phyloP scores from a whole-genome alignment of 1,284 basidiomycete genomes.

The Cryptococcus jaspeensis region DNA sequence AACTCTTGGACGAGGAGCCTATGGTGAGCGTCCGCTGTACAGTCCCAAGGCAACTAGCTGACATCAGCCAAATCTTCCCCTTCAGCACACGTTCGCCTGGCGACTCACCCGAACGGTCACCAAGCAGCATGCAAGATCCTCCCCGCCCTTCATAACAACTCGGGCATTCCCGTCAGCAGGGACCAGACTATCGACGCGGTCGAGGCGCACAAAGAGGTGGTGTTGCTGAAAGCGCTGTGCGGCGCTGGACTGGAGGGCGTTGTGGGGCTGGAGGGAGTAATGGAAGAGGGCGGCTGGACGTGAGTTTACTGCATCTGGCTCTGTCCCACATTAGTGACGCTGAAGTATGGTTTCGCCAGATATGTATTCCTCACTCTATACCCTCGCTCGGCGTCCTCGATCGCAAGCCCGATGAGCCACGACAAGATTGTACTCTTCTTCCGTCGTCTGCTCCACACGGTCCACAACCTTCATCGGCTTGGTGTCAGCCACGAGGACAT shows the following conservation, averaged over 20 bases:
- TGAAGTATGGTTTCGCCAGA: conserved; percentile 14
- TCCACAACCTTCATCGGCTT: conserved; percentile 41
- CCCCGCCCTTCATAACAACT: conserved; percentile 35
- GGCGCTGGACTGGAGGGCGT: conserved; percentile 43
- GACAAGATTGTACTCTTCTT: conserved; percentile 34
- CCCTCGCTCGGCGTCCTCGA: conserved; percentile 21
- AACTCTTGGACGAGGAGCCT: conserved; percentile 47
- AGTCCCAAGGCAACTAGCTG: background rate
- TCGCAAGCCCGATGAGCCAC: conserved; percentile 9
- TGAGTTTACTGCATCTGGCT: conserved; percentile 20
- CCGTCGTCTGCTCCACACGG: conserved; percentile 34
- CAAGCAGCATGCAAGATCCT: conserved; percentile 51
- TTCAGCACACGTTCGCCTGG: conserved; percentile 49
- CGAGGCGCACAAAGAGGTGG: conserved; percentile 50
- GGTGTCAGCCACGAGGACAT: conserved; percentile 49
- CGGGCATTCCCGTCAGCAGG: conserved; percentile 14
- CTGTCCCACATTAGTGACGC: background rate
- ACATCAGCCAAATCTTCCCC: conserved; percentile 1
- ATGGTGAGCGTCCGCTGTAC: conserved; percentile 29
- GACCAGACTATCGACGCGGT: conserved; percentile 44
- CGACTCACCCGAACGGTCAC: conserved; percentile 42
- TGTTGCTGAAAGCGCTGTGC: conserved; percentile 44
- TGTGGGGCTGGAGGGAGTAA: conserved; percentile 44
- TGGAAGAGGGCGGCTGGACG: conserved; percentile 49
- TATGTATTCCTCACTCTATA: conserved; percentile 43